Percentiles rank a stretch among this genome's conserved stretches.
These are phyloP conservation scores for Neurospora hispaniola DNA, from an alignment of 495 filamentous ascomycete species.

Conservation along the genomic window DNA sequence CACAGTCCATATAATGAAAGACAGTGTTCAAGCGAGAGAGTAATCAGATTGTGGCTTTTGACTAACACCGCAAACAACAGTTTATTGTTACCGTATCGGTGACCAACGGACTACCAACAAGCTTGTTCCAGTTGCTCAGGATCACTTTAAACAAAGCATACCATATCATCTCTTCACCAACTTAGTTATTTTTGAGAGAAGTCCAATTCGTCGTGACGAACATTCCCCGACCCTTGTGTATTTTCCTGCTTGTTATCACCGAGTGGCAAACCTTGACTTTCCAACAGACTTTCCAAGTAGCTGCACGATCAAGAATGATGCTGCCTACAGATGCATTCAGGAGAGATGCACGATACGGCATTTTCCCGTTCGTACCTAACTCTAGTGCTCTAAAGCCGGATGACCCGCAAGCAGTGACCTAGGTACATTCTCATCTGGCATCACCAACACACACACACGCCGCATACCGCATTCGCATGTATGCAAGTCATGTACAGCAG, in stretches of 20 bases:
- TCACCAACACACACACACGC: background rate
- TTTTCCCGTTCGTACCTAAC: background rate
- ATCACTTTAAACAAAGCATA: background rate
- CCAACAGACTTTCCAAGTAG: background rate
- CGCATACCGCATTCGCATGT: background rate
- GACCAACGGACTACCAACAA: background rate
- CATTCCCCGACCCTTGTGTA: background rate
- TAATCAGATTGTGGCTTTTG: background rate
- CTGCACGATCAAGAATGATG: background rate
- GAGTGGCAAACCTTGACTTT: background rate
- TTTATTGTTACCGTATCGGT: too few relatives aligned
- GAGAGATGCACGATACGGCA: background rate
- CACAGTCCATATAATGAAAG: background rate
- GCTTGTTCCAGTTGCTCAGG: too few relatives aligned
- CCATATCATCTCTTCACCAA: background rate
- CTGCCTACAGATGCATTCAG: background rate
- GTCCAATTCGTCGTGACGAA: background rate
- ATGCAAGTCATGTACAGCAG: background rate
- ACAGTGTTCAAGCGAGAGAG: background rate
- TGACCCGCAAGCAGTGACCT: background rate
- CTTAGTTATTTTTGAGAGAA: background rate
- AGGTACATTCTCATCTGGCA: background rate
- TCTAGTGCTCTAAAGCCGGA: background rate
- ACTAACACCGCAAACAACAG: background rate
- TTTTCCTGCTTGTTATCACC: background rate